Base-by-base conservation (phyloP, 2,329 filamentous ascomycete genomes). In the Monosporascus ibericus region DNA sequence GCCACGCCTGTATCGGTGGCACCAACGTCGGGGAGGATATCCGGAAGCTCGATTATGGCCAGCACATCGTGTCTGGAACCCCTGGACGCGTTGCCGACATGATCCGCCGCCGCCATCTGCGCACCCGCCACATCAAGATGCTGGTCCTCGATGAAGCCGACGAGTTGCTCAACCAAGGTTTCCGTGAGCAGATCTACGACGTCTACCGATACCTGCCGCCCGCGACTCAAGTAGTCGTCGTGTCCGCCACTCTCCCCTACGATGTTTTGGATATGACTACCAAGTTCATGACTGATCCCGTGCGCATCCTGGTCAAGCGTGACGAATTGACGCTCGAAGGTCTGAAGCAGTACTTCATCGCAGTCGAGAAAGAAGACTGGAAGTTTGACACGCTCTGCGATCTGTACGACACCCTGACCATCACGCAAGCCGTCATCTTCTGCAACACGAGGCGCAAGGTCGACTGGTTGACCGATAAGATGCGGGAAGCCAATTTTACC, bases 361-460 rank as follows among this genome's bases (percentile, higher is more conserved):
- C 94, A 2, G 94, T 97, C 20, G 94, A 99, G 74, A 97, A 96
- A 78, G 94, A 99, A 72, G 94, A 97, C 70, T 99, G 94, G 94
- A 99, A 99, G 73, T 96, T 99, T 63, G 94, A 99, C 70, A 99
- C 94, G 3, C 85, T 99, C 5, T 97, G 91, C 72, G 94, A 99
- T 75, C 86, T 99, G 53, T 99, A 99, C 80, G 94, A 99, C 70
- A 97, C 94, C 14, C 82, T 99, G 44, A 99, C 94, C 51, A 97
- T 99, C 68, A 97, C 94, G 17, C 94, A 97, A 75, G 94, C 94
- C 46, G 94, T 99, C 70, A 99, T 99, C 70, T 99, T 99, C 80
- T 99, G 94, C 81, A 99, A 99, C 75, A 99, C 94, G 6, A 87
- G 94, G 61, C 85, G 94, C 72, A 99, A 99, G 88, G 94, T 99